A percentile compares a stretch with the other conserved stretches of the same genome.
Evolutionary conservation across 208 protist genomes (phyloP).

Genomic region (Acanthamoeba culbertsoni): DNA sequence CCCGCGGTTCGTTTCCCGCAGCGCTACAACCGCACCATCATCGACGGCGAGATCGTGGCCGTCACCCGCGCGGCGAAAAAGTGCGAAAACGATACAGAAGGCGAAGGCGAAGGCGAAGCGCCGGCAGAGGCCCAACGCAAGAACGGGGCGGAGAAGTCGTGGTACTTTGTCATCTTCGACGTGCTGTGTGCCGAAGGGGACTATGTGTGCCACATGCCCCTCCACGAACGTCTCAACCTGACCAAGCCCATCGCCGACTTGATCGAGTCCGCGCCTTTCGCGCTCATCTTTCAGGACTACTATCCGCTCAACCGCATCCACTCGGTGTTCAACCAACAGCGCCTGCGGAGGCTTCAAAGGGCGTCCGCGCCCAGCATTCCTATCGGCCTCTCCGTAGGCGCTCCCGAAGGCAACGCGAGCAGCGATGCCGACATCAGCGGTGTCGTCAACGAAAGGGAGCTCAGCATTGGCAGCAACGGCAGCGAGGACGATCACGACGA

Average conservation of each 20-base stretch:
- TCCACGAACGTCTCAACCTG: slow-evolving; percentile 22
- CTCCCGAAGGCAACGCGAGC: no score
- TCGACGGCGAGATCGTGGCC: not conserved
- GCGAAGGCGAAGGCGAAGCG: not conserved
- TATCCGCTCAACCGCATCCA: not conserved
- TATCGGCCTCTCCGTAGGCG: no score
- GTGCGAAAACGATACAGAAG: not conserved
- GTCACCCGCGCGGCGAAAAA: not conserved
- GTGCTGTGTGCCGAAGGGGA: slow-evolving; percentile 11
- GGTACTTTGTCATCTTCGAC: slow-evolving; percentile 29
- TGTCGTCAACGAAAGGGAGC: no score
- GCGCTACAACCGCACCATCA: not conserved
- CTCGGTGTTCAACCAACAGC: not conserved
- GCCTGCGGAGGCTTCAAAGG: no score
- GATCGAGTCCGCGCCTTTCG: not conserved
- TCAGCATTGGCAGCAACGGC: no score
- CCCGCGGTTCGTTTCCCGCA: not conserved
- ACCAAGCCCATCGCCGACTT: not conserved
- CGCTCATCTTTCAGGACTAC: slow-evolving; percentile 21
- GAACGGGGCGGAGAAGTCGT: not conserved
- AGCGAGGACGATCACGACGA: not conserved
- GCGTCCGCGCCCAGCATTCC: no score
- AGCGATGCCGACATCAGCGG: no score
- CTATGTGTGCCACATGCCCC: slow-evolving; percentile 21
- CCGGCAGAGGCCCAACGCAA: no score